Evolutionary conservation across 1,139 yeast species (phyloP).

Genomic region (Candida glucosophila): DNA sequence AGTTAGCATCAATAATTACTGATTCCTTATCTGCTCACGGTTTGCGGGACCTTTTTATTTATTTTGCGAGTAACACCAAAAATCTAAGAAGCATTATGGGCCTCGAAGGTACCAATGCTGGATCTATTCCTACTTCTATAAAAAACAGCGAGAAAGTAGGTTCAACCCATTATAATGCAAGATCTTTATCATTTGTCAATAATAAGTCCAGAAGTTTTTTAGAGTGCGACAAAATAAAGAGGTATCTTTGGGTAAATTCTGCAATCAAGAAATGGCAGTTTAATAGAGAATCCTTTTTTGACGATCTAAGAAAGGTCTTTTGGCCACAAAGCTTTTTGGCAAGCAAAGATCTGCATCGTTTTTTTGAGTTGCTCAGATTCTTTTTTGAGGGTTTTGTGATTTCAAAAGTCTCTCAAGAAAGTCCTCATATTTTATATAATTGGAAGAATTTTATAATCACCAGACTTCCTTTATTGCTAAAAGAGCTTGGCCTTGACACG

Average conservation of each 20-base stretch:
- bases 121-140: no score
- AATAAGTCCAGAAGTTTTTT: neutral
- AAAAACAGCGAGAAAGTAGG: no score
- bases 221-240: constrained; percentile 12
- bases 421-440: constrained; percentile 19
- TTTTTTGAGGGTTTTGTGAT: constrained; percentile 14
- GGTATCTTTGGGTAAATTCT: constrained; percentile 22
- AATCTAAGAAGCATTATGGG: no score
- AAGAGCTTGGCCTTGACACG: constrained; percentile 5
- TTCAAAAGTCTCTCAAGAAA: constrained; percentile 9
- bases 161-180: no score
- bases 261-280: constrained; percentile 19
- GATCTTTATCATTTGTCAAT: no score
- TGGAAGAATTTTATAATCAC: constrained; percentile 29
- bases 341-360: constrained; percentile 8
- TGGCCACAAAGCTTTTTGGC: constrained; percentile 5
- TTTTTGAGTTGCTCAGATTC: constrained; percentile 14
- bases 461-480: constrained; percentile 17
- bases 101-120: no score
- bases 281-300: constrained; percentile 8
- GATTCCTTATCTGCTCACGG: no score
- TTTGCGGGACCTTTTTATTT: no score
- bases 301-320: constrained; percentile 9
- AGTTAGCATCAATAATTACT: no score
- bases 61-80: no score